Evolutionary conservation across 148 eudicot species (phyloP), one percentile per base, ranked within the genome.

Genomic region (Beta vulgaris): DNA sequence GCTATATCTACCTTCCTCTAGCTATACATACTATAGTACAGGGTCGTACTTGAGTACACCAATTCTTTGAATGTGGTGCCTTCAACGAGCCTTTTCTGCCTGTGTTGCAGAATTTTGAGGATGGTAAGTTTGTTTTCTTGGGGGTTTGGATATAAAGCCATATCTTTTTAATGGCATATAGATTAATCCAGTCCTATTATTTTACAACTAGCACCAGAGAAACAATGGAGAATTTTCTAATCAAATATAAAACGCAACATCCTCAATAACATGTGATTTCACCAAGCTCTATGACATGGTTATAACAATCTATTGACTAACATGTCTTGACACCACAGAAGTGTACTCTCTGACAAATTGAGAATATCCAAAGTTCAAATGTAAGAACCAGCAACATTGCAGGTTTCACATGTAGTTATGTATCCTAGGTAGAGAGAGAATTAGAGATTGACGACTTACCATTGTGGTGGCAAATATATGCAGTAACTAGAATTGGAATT

Each of bases 401-500:
- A 81, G 25, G 6, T 18, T 43, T 36, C 58, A 34, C 71, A 71
- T 39, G 48, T 23, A 58, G 40, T 36, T 26, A 53, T 44, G 36
- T 34, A 63, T 53, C 59, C 39, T 16, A 11, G 23, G 51, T 42
- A 11, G 71, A 70, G 44, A 48, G 46, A 68, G 62, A 12, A n/a
- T n/a, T n/a, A 69, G 68, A 23, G 43, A 26, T 37, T 40, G 9
- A 61, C 51, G 70, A 72, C 84, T 79, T 84, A 92, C 96, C 78
- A 69, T 92, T 92, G 76, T 90, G 89, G 82, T 92, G 97, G 81
- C 97, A 92, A 67, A 84, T 90, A 79, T 83, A 92, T n/a, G 98
- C 93, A 63, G 97, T 91, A 71, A 90, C 97, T 25, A 91, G 86
- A 76, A 91, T 80, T 3, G 97, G 97, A 77, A 90, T 89, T 32